Base-by-base conservation (phyloP, 352 stramenopile genomes). In the Pythium graminicola region DNA sequence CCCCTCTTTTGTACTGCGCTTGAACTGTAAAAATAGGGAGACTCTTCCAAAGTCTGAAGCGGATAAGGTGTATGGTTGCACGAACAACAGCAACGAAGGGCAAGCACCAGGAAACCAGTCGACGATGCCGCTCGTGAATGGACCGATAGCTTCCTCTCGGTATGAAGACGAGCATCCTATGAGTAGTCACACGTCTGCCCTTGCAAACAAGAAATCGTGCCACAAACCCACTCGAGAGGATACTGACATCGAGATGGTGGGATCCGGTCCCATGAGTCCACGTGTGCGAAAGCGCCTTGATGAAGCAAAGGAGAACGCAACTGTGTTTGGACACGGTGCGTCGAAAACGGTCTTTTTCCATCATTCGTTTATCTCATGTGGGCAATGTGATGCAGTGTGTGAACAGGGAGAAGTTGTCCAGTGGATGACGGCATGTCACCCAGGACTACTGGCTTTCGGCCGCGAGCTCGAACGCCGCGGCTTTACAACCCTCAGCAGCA, bases 401-500 rank as follows among this genome's bases (percentile, higher is more conserved):
- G 76, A 87, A 24, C 76, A 92, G 60, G 72, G 78, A 23, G 78
- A 89, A 44, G 81, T 92, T 27, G 72, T 92, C 41, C 79, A 92
- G 65, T 92, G 81, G 79, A 86, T 89, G 74, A 83, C 61, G 31
- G 81, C 81, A n/a, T 87, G 79, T 32, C 73, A 89, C 52, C 67
- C 73, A 14, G 72, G 73, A 8, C 60, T 92, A 24, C 79, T 85
- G 17, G 55, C 50, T 4, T 87, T 89, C 28, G 76, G 79, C 5
- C 55, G 69, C 17, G 52, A 67, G 6, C 69, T 92, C 32, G 81
- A 92, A 47, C 64, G 65, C 13, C 68, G 78, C 20, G 81, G 81
- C 26, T 92, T 82, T 58, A 64, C 55, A 6, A 87, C 81, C 33
- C 70, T 92, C 19, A 84, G 72, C 46, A 92, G 81, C 70, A 86